phyloP scores from a whole-genome alignment of 768 basidiomycete genomes.

The Tylopilus plumbeoviolaceoides region DNA sequence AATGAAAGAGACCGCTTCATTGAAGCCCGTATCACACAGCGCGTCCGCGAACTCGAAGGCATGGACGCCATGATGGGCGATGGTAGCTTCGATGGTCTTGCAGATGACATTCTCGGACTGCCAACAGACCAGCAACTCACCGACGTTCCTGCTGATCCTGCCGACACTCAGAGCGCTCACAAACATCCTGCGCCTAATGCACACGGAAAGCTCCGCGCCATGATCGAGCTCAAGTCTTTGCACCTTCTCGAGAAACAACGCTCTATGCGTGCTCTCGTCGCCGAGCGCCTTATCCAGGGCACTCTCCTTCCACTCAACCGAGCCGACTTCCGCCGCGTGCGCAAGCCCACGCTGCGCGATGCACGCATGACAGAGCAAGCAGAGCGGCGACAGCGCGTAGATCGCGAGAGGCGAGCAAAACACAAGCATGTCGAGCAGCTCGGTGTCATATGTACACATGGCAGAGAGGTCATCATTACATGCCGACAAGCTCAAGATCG shows the following conservation, averaged over 20 bases:
- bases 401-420: conserved; percentile 92
- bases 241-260: conserved; percentile 89
- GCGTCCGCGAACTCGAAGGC: conserved; percentile 80
- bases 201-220: conserved; percentile 80
- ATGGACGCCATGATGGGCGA: conserved; percentile 79
- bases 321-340: conserved; percentile 80
- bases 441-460: conserved; percentile 79
- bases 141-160: conserved; percentile 34
- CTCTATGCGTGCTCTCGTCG: conserved; percentile 77
- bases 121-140: conserved; percentile 4
- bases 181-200: conserved; percentile 56
- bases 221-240: conserved; percentile 91
- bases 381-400: conserved; percentile 87
- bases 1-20: conserved; percentile 91
- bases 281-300: conserved; percentile 84
- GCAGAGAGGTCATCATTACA: conserved; percentile 64
- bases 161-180: conserved; percentile 12
- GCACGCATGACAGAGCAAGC: conserved; percentile 84
- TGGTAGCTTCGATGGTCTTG: conserved; percentile 56
- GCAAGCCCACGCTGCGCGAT: conserved; percentile 85
- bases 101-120: conserved; percentile 33
- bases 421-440: conserved; percentile 96
- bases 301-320: conserved; percentile 89
- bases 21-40: conserved; percentile 83
- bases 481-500: conserved; percentile 67